phyloP scores from a whole-genome alignment of 2,329 filamentous ascomycete species.

The Colletotrichum echinochloae region DNA sequence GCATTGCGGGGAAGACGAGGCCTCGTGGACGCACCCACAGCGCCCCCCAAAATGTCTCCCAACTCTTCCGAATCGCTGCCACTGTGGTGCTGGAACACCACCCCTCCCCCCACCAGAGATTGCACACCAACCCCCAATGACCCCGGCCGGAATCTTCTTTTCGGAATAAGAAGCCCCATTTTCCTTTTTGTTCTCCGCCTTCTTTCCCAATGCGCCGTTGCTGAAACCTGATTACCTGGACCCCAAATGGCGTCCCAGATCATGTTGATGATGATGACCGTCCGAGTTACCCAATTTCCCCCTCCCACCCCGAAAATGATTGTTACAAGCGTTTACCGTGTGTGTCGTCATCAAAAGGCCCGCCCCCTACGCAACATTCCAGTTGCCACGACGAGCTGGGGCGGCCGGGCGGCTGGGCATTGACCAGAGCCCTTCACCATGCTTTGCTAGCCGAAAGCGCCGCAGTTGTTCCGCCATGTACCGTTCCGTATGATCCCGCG shows the following conservation, averaged over 20 bases:
- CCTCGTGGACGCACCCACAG: constrained; percentile 9
- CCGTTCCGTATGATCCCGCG: constrained; percentile 12
- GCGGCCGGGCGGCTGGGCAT: constrained; percentile 14
- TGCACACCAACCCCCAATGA: constrained; percentile 11
- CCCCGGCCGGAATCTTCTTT: constrained; percentile 29
- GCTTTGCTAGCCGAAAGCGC: constrained; percentile 19
- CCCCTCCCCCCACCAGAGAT: no score
- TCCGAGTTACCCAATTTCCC: constrained; percentile 24
- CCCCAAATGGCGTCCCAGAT: constrained; percentile 25
- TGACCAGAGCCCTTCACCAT: constrained; percentile 4
- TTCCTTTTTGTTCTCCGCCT: constrained; percentile 38
- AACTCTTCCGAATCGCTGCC: neutral
- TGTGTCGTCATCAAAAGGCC: constrained; percentile 31
- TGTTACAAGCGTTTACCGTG: constrained; percentile 38
- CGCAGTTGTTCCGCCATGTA: constrained; percentile 13
- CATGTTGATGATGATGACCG: constrained; percentile 31
- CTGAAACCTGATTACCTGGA: constrained; percentile 33
- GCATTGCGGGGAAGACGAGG: constrained; percentile 7
- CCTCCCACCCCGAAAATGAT: constrained; percentile 6
- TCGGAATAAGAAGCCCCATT: constrained; percentile 25
- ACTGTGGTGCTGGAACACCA: neutral
- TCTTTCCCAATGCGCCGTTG: constrained; percentile 39
- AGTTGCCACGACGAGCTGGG: constrained; percentile 24
- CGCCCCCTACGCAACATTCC: constrained; percentile 27
- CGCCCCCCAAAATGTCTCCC: neutral